These are phyloP conservation scores for Fraxinus angustifolia DNA, from an alignment of 305 asterid species.

Conservation along the genomic window DNA sequence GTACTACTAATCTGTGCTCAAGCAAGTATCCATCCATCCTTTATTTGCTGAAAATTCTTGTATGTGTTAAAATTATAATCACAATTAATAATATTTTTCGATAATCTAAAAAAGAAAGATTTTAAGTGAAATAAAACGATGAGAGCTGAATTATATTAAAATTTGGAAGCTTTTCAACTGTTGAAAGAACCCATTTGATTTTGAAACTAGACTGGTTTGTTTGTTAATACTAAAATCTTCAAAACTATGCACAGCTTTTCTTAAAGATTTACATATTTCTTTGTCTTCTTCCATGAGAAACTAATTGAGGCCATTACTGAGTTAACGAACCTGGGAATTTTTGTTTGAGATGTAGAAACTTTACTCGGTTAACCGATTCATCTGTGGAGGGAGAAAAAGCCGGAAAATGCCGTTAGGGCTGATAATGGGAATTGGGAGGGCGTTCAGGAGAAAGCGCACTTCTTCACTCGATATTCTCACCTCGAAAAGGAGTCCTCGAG, in stretches of 20 bases:
- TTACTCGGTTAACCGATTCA: neutral
- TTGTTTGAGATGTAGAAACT: neutral
- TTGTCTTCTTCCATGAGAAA: neutral
- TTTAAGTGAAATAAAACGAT: neutral
- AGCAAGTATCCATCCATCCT: neutral
- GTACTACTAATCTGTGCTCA: neutral
- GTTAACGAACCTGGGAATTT: neutral
- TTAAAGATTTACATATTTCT: neutral
- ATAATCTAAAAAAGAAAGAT: neutral
- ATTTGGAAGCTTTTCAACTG: neutral
- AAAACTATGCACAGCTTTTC: neutral
- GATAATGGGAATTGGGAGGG: constrained; percentile 64
- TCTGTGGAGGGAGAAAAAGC: neutral
- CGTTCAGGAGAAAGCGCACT: constrained; percentile 64
- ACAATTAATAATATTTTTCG: neutral
- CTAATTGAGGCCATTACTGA: neutral
- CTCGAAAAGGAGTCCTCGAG: constrained; percentile 56
- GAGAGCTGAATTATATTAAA: neutral
- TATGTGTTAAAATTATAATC: neutral
- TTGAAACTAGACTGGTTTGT: neutral
- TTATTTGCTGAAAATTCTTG: neutral
- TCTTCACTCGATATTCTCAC: constrained; percentile 77
- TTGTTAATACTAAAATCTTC: neutral
- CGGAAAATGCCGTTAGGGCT: constrained; percentile 64
- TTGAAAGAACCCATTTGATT: neutral